Percentiles rank a stretch among this genome's conserved stretches.
These are phyloP conservation scores for Cryptococcus hybrid DNA, from an alignment of 1,284 basidiomycete species.

Conservation along the genomic window DNA sequence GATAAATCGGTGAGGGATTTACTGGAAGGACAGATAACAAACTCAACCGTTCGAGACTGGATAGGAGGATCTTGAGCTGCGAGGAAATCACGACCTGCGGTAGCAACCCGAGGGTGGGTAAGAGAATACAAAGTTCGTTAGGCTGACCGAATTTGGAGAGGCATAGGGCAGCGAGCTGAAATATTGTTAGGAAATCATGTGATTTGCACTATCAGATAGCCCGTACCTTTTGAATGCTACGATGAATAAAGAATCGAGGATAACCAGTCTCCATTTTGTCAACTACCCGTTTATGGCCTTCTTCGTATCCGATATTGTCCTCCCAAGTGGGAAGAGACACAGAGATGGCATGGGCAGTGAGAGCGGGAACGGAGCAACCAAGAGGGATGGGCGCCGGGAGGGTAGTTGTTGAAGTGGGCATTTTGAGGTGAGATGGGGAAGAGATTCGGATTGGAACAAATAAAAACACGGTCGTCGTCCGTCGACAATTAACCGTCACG, in stretches of 20 bases:
- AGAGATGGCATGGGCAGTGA: slow-evolving; percentile 81
- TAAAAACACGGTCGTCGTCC: no score
- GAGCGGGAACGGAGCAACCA: slow-evolving; percentile 50
- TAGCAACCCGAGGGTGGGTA: slow-evolving; percentile 62
- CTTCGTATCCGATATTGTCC: slow-evolving; percentile 92
- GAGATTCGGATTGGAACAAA: background rate
- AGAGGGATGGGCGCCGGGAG: slow-evolving; percentile 42
- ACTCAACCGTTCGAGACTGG: slow-evolving; percentile 67
- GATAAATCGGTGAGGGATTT: slow-evolving; percentile 29
- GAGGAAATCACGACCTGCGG: slow-evolving; percentile 73
- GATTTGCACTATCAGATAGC: background rate
- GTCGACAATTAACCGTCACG: no score
- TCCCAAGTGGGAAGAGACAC: slow-evolving; percentile 95
- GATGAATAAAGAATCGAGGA: slow-evolving; percentile 93
- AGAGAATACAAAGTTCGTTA: slow-evolving; percentile 73
- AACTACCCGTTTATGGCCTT: slow-evolving; percentile 77
- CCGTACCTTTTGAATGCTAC: slow-evolving; percentile 76
- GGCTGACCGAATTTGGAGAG: slow-evolving; percentile 70
- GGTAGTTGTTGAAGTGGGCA: slow-evolving; percentile 12
- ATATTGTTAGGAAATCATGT: background rate
- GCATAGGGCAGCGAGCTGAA: slow-evolving; percentile 71
- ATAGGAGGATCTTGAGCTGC: slow-evolving; percentile 54
- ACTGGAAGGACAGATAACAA: slow-evolving; percentile 64
- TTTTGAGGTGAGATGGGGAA: slow-evolving; percentile 3
- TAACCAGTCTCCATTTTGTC: slow-evolving; percentile 91